These are phyloP conservation scores for Tetrapisispora fleetii DNA, from an alignment of 805 yeast species.

Conservation along the genomic window DNA sequence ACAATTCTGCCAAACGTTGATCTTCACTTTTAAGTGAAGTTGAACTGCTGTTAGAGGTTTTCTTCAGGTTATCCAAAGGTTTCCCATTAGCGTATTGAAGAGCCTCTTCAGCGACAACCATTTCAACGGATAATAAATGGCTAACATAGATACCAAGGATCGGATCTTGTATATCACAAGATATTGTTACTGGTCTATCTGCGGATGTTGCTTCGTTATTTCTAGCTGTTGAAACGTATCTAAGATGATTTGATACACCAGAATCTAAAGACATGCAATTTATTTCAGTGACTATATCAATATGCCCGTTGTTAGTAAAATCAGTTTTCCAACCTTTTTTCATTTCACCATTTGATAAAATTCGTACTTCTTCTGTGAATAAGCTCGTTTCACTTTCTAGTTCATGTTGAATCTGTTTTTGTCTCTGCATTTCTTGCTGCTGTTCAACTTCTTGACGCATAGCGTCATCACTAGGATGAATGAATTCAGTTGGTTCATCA, in stretches of 20 bases:
- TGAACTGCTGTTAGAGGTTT: not conserved
- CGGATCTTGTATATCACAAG: conserved; percentile 79
- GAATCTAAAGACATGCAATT: conserved; percentile 51
- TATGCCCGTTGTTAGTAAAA: conserved; percentile 63
- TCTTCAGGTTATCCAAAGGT: conserved; percentile 11
- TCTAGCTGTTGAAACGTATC: conserved; percentile 35
- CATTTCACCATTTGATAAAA: conserved; percentile 69
- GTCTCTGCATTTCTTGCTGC: conserved; percentile 26
- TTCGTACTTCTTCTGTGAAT: conserved; percentile 63
- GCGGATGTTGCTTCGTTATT: conserved; percentile 8
- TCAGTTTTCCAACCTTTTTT: conserved; percentile 95
- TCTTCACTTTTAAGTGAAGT: conserved; percentile 16
- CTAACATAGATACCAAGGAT: conserved; percentile 65
- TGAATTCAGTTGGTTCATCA: conserved; percentile 18
- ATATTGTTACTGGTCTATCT: conserved; percentile 37
- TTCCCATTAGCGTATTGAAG: conserved; percentile 35
- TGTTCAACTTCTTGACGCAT: conserved; percentile 26
- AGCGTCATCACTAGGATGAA: conserved; percentile 31
- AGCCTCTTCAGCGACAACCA: conserved; percentile 88
- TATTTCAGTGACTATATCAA: conserved; percentile 70
- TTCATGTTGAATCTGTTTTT: conserved; percentile 25
- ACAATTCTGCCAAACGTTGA: conserved; percentile 35
- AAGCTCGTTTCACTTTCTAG: conserved; percentile 32
- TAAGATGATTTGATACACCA: conserved; percentile 37
- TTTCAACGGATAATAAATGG: conserved; percentile 74